Percentiles rank a stretch among this genome's conserved stretches.
Evolutionary conservation across 768 basidiomycete genomes (phyloP).

Genomic region (Mycena crocata): DNA sequence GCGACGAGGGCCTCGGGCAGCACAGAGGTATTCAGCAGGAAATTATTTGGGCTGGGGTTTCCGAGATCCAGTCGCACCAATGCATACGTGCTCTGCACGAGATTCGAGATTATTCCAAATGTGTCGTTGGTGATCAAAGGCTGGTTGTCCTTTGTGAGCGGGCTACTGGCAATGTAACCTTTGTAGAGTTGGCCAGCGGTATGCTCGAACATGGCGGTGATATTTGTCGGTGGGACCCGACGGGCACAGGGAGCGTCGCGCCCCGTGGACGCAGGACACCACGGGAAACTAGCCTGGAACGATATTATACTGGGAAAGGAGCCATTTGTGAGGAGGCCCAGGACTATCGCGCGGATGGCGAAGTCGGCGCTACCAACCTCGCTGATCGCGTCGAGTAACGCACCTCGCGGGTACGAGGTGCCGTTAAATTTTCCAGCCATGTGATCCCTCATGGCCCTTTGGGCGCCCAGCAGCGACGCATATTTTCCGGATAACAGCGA

Average conservation of each 20-base stretch:
- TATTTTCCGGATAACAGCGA: constrained; percentile 34
- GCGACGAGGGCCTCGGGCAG: background rate
- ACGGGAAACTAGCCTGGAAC: constrained; percentile 6
- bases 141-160: background rate
- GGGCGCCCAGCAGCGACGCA: constrained; percentile 29
- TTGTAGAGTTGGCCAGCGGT: background rate
- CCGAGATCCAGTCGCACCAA: constrained; percentile 42
- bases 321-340: background rate
- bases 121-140: constrained; percentile 17
- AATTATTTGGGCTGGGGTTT: constrained; percentile 42
- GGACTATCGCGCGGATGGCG: background rate
- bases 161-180: too few relatives aligned
- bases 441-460: constrained; percentile 15
- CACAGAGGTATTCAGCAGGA: constrained; percentile 34
- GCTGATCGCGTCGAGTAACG: background rate
- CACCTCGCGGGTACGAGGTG: background rate
- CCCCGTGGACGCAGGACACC: constrained; percentile 11
- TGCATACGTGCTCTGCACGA: constrained; percentile 39
- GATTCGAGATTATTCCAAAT: constrained; percentile 31
- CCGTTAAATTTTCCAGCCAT: too few relatives aligned
- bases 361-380: background rate
- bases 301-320: background rate
- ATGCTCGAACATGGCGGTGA: constrained; percentile 2
- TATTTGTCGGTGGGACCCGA: constrained; percentile 3
- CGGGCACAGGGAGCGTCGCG: constrained; percentile 13